Percentiles rank a stretch among this genome's conserved stretches.
These are phyloP conservation scores for Millerozyma acaciae DNA, from an alignment of 805 yeast species.

Conservation along the genomic window DNA sequence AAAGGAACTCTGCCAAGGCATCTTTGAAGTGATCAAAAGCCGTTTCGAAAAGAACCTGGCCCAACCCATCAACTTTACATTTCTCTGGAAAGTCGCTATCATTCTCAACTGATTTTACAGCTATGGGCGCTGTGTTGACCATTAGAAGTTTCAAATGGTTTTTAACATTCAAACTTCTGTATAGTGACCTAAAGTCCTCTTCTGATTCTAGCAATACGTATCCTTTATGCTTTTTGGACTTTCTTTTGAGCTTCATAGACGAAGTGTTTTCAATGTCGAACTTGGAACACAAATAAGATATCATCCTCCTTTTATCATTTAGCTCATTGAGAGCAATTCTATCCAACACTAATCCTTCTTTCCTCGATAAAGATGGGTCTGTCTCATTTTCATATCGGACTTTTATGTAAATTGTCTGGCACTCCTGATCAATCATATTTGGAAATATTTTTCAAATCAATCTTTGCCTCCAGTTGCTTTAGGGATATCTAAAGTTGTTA, in stretches of 20 bases:
- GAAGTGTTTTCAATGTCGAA: slow-evolving; percentile 4
- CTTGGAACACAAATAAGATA: slow-evolving; percentile 5
- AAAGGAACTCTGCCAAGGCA: slow-evolving; percentile 7
- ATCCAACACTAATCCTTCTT: background rate
- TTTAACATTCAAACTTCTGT: slow-evolving; percentile 47
- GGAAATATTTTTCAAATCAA: no score
- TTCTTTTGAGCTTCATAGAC: slow-evolving; percentile 27
- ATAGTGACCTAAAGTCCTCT: slow-evolving; percentile 41
- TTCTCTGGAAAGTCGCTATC: background rate
- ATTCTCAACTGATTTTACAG: slow-evolving; percentile 1
- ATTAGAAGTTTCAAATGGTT: slow-evolving; percentile 36
- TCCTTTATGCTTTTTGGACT: slow-evolving; percentile 42
- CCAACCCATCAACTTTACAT: slow-evolving; percentile 8
- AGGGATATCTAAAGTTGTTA: no score
- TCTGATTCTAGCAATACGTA: slow-evolving; percentile 36
- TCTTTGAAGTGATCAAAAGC: slow-evolving; percentile 27
- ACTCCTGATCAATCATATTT: no score
- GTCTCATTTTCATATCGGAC: background rate
- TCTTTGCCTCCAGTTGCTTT: no score
- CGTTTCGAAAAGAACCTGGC: slow-evolving; percentile 25
- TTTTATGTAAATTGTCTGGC: background rate
- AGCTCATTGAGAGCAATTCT: slow-evolving; percentile 9
- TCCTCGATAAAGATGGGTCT: background rate
- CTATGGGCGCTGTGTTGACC: slow-evolving; percentile 12
- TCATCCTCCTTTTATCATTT: slow-evolving; percentile 11